Percentiles rank a stretch among this genome's conserved stretches.
These are phyloP conservation scores for Knufia fluminis DNA, from an alignment of 2,329 filamentous ascomycete species.

Conservation along the genomic window DNA sequence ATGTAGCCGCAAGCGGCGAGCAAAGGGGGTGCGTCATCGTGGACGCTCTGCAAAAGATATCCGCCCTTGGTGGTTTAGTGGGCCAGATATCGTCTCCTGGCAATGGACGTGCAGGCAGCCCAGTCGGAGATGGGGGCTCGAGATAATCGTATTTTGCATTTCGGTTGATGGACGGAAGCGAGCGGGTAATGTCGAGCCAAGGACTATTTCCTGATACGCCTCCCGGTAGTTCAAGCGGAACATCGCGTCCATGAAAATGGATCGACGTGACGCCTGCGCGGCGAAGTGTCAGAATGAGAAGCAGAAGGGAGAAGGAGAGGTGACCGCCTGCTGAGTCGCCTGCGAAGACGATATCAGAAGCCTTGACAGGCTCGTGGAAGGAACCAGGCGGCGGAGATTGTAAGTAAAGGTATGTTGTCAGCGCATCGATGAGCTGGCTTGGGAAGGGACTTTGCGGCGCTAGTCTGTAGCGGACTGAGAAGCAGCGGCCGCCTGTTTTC, in stretches of 20 bases:
- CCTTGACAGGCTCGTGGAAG: slow-evolving; percentile 33
- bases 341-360: slow-evolving; percentile 37
- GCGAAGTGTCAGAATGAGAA: slow-evolving; percentile 34
- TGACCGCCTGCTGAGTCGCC: slow-evolving; percentile 41
- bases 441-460: slow-evolving; percentile 42
- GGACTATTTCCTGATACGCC: slow-evolving; percentile 33
- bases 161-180: slow-evolving; percentile 31
- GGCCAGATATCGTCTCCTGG: slow-evolving; percentile 34
- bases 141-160: slow-evolving; percentile 37
- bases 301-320: slow-evolving; percentile 32
- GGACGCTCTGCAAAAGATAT: slow-evolving; percentile 33
- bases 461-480: slow-evolving; percentile 40
- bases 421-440: slow-evolving; percentile 36
- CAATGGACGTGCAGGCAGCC: slow-evolving; percentile 23
- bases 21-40: slow-evolving; percentile 33
- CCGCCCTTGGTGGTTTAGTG: slow-evolving; percentile 32
- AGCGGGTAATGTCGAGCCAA: slow-evolving; percentile 35
- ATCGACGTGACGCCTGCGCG: slow-evolving; percentile 26
- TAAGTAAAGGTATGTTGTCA: slow-evolving; percentile 40
- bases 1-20: slow-evolving; percentile 30
- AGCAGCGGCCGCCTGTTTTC: slow-evolving; percentile 29
- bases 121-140: slow-evolving; percentile 24
- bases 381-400: slow-evolving; percentile 36
- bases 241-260: slow-evolving; percentile 32
- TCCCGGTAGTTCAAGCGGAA: slow-evolving; percentile 33